phyloP scores from a whole-genome alignment of 202 grass and related monocot genomes.

The Brachypodium distachyon region DNA sequence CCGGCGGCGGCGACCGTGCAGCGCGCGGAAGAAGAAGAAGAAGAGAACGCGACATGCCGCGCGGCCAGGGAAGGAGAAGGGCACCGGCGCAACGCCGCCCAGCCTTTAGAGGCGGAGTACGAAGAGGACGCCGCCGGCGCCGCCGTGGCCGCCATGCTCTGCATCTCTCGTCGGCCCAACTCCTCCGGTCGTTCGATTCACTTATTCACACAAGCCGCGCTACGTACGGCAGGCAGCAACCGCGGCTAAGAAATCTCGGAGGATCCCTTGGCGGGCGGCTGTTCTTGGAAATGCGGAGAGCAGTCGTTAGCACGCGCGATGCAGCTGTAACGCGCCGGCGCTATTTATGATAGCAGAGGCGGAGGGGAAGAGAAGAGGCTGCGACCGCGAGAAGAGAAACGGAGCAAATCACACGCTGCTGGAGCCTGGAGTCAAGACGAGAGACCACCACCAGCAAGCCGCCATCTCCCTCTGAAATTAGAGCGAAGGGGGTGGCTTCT shows the following conservation, averaged over 20 bases:
- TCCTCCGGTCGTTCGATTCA: background rate
- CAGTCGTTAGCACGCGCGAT: background rate
- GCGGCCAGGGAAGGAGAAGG: background rate
- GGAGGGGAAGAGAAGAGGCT: background rate
- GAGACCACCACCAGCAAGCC: background rate
- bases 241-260: background rate
- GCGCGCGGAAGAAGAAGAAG: background rate
- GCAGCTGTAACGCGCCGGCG: background rate
- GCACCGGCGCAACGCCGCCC: background rate
- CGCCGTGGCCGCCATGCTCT: constrained; percentile 1
- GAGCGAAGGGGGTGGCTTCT: too few species aligned
- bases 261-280: background rate
- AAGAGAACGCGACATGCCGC: background rate
- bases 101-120: background rate
- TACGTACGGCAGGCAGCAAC: too few species aligned
- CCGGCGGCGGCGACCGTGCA: background rate
- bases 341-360: background rate
- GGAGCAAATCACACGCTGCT: background rate
- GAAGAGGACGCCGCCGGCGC: background rate
- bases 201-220: background rate
- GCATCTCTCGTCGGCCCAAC: constrained; percentile 12
- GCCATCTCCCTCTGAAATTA: background rate
- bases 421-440: background rate
- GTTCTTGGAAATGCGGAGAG: background rate
- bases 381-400: background rate